phyloP scores from a whole-genome alignment of 1,284 basidiomycete species.

The Sanghuangporus weigelae region DNA sequence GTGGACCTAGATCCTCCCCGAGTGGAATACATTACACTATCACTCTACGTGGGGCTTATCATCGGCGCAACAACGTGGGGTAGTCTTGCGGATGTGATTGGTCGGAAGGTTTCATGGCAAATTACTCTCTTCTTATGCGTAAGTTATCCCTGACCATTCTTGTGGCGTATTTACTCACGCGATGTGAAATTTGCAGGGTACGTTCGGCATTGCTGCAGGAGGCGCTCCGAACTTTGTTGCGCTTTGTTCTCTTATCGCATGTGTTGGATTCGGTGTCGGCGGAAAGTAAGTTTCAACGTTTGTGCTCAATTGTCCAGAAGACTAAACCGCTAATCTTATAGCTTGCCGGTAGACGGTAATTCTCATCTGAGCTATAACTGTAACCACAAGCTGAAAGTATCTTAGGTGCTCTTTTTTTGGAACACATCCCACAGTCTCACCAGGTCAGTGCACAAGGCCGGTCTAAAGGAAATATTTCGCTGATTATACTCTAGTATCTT shows the following conservation, averaged over 20 bases:
- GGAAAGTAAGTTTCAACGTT: slow-evolving; percentile 39
- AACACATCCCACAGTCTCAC: slow-evolving; percentile 47
- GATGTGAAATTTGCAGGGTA: slow-evolving; percentile 20
- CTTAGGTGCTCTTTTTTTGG: slow-evolving; percentile 49
- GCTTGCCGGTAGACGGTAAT: slow-evolving; percentile 50
- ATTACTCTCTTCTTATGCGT: slow-evolving; percentile 52
- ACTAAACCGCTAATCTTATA: slow-evolving; percentile 19
- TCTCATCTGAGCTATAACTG: background rate
- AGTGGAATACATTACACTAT: slow-evolving; percentile 47
- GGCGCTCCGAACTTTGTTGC: slow-evolving; percentile 47
- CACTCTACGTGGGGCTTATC: slow-evolving; percentile 54
- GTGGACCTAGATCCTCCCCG: slow-evolving; percentile 39
- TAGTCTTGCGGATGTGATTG: slow-evolving; percentile 42
- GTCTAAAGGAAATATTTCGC: background rate
- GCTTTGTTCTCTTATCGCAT: slow-evolving; percentile 45
- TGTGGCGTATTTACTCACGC: background rate
- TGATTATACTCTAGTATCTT: slow-evolving; percentile 36
- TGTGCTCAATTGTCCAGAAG: background rate
- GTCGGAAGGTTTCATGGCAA: slow-evolving; percentile 53
- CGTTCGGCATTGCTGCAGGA: slow-evolving; percentile 57
- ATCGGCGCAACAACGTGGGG: slow-evolving; percentile 55
- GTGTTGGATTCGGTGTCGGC: slow-evolving; percentile 52
- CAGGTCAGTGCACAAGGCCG: slow-evolving; percentile 30
- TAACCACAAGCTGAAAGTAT: background rate
- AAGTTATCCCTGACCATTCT: background rate